Conservation (phyloP, 2,329 filamentous ascomycete species). For the Sporothrix schenckii region DNA sequence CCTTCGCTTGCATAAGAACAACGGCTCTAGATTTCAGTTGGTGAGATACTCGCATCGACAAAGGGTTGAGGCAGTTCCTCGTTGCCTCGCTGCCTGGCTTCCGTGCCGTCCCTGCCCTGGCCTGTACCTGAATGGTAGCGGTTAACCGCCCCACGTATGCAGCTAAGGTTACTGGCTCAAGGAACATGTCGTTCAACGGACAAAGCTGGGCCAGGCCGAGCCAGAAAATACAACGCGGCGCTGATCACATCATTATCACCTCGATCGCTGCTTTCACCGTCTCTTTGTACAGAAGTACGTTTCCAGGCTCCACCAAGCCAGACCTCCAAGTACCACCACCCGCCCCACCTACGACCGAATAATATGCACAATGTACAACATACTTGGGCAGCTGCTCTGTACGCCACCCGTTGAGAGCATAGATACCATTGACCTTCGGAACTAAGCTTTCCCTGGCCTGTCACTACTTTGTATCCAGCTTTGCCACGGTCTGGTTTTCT, state of each 20-base stretch:
- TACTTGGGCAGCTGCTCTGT: not conserved
- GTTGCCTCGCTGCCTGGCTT: not conserved
- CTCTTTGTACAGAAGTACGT: not conserved
- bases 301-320: slow-evolving; percentile 22
- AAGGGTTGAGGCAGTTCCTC: no score
- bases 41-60: not conserved
- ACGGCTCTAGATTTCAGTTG: not conserved
- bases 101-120: not conserved
- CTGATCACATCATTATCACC: slow-evolving; percentile 26
- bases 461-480: not conserved
- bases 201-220: not conserved
- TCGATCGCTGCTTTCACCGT: slow-evolving; percentile 17
- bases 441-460: no score
- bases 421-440: not conserved
- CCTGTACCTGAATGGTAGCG: slow-evolving; percentile 12
- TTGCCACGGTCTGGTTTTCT: not conserved
- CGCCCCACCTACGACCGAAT: not conserved
- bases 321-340: slow-evolving; percentile 8
- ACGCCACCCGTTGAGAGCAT: not conserved
- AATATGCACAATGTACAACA: not conserved
- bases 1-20: not conserved
- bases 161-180: slow-evolving; percentile 2
- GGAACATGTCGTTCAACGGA: not conserved
- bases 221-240: not conserved
- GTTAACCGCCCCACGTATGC: slow-evolving; percentile 7